These are phyloP conservation scores for Leersia perrieri DNA, from an alignment of 176 grass and related monocot species.

Conservation along the genomic window DNA sequence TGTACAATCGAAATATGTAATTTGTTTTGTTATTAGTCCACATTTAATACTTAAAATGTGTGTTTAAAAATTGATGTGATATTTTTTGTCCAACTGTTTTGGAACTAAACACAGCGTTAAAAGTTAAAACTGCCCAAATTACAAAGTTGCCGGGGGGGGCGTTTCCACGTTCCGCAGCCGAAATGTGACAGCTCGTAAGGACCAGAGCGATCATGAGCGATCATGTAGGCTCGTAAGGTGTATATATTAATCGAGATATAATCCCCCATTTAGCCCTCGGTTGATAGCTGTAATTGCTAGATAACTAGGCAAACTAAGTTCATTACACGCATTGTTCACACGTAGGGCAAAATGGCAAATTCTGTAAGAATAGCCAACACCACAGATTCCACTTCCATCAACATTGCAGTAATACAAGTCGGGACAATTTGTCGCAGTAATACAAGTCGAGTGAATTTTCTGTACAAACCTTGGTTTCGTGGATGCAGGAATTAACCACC, in stretches of 20 bases:
- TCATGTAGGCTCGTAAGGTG: neutral
- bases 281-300: neutral
- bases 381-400: neutral
- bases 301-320: neutral
- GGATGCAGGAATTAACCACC: neutral
- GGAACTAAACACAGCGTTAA: no score
- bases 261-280: neutral
- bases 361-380: neutral
- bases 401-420: neutral
- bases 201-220: no score
- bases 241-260: neutral
- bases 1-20: no score
- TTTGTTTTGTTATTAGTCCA: no score
- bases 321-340: neutral
- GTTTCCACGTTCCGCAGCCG: no score
- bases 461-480: neutral
- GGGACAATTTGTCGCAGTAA: neutral
- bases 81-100: no score
- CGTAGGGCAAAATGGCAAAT: neutral
- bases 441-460: neutral
- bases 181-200: neutral
- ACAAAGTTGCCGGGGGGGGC: no score
- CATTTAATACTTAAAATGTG: no score
- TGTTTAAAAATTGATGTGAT: no score
- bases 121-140: no score